A percentile compares a stretch with the other conserved stretches of the same genome.
These are phyloP conservation scores for Mesotaenium endlicherianum DNA, from an alignment of 139 green algal genomes.

Conservation along the genomic window DNA sequence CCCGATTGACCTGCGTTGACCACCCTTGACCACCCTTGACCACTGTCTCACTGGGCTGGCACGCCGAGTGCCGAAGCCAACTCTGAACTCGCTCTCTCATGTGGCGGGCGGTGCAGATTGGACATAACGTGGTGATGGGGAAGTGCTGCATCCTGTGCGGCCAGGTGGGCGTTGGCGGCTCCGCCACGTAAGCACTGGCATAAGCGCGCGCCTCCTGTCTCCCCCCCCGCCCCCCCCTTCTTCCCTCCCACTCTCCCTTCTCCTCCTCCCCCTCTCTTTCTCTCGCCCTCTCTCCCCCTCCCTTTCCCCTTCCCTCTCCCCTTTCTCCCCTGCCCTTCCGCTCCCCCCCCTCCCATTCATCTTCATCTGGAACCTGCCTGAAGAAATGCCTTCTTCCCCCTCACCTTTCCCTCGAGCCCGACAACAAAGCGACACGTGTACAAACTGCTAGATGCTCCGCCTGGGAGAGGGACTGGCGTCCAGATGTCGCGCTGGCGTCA, in stretches of 20 bases:
- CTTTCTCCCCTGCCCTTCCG: background rate
- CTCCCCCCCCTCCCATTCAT: background rate
- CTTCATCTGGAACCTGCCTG: background rate
- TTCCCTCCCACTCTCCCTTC: background rate
- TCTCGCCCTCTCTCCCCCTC: background rate
- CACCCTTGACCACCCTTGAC: background rate
- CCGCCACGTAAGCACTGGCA: slow-evolving; percentile 32
- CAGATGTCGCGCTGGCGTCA: too few relatives aligned
- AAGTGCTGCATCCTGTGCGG: slow-evolving; percentile 55
- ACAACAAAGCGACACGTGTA: too few relatives aligned
- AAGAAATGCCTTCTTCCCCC: background rate
- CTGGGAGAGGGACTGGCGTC: too few relatives aligned
- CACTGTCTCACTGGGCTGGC: background rate
- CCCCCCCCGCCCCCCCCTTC: background rate
- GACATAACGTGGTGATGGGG: slow-evolving; percentile 58
- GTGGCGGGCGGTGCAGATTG: slow-evolving; percentile 32
- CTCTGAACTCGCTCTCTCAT: background rate
- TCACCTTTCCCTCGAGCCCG: background rate
- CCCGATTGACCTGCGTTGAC: background rate
- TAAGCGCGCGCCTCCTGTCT: background rate
- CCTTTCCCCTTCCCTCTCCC: background rate
- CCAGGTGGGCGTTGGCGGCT: slow-evolving; percentile 54
- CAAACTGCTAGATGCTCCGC: too few relatives aligned
- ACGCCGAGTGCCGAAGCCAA: background rate
- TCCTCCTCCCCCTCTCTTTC: background rate